A percentile compares a stretch with the other conserved stretches of the same genome.
Conservation (phyloP, 345 rosid genomes). For the Clausena lansium region DNA sequence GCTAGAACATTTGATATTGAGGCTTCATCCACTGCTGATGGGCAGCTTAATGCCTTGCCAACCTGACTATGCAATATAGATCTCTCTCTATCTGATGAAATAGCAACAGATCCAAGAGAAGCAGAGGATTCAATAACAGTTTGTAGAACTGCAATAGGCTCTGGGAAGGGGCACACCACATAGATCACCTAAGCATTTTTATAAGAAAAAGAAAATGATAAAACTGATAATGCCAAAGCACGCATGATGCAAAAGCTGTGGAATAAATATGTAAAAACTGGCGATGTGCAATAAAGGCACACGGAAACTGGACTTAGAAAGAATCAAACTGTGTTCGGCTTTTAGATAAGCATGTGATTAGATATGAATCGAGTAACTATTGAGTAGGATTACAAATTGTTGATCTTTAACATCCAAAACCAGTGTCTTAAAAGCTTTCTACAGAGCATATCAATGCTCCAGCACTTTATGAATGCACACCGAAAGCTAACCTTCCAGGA, state of each 20-base stretch:
- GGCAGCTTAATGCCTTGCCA: constrained; percentile 82
- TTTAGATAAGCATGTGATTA: background rate
- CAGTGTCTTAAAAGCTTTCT: too few species aligned
- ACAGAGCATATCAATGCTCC: too few species aligned
- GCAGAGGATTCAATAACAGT: constrained; percentile 86
- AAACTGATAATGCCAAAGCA: constrained; percentile 15
- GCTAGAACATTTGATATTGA: constrained; percentile 72
- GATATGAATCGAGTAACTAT: background rate
- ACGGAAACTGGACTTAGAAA: background rate
- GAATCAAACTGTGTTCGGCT: background rate
- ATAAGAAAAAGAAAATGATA: constrained; percentile 4
- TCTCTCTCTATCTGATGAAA: constrained; percentile 69
- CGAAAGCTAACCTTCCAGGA: background rate
- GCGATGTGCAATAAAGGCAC: background rate
- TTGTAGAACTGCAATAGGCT: constrained; percentile 83
- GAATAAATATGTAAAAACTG: background rate
- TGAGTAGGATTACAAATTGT: background rate
- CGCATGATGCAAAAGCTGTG: background rate
- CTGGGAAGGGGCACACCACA: constrained; percentile 99
- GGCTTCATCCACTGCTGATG: constrained; percentile 87
- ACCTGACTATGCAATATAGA: constrained; percentile 68
- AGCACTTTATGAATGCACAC: too few species aligned
- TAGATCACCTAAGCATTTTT: constrained; percentile 66
- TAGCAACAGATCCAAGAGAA: constrained; percentile 73
- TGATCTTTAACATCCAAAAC: background rate